Evolutionary conservation across 2,329 filamentous ascomycete species (phyloP).

Genomic region (Plenodomus biglobosus): DNA sequence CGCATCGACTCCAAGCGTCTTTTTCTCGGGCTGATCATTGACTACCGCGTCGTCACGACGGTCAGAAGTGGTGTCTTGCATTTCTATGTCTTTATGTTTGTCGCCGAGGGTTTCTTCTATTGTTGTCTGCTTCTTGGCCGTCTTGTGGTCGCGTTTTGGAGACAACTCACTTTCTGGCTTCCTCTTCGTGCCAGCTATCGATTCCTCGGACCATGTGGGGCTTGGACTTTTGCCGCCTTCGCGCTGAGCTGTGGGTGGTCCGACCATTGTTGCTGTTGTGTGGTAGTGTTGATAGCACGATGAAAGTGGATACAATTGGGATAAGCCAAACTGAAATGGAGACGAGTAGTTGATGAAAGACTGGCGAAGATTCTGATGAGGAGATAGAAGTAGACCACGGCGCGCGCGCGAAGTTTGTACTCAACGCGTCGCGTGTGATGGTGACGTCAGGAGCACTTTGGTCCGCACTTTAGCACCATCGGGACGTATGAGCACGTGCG

Average conservation of each 20-base stretch:
- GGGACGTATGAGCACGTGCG: neutral
- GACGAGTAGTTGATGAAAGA: neutral
- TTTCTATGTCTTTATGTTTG: constrained; percentile 29
- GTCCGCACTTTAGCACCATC: no score
- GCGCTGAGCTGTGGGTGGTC: constrained; percentile 32
- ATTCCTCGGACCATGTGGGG: constrained; percentile 30
- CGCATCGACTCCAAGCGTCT: constrained; percentile 16
- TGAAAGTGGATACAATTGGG: neutral
- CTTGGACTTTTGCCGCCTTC: constrained; percentile 19
- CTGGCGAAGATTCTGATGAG: neutral
- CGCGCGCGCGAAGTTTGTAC: no score
- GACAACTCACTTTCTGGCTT: constrained; percentile 43
- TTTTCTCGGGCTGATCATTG: constrained; percentile 14
- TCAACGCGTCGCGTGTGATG: neutral
- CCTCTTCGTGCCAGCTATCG: constrained; percentile 43
- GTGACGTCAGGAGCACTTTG: neutral
- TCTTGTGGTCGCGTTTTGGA: constrained; percentile 49
- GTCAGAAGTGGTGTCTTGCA: constrained; percentile 24
- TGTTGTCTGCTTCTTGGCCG: constrained; percentile 53
- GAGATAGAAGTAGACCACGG: neutral
- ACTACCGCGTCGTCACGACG: constrained; percentile 4
- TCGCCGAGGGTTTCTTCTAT: constrained; percentile 57
- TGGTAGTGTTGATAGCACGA: neutral
- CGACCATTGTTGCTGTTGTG: constrained; percentile 23
- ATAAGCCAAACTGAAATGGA: neutral